Conservation (phyloP, 192 early-diverging fungal species). For the Nowakowskiella sp. region DNA sequence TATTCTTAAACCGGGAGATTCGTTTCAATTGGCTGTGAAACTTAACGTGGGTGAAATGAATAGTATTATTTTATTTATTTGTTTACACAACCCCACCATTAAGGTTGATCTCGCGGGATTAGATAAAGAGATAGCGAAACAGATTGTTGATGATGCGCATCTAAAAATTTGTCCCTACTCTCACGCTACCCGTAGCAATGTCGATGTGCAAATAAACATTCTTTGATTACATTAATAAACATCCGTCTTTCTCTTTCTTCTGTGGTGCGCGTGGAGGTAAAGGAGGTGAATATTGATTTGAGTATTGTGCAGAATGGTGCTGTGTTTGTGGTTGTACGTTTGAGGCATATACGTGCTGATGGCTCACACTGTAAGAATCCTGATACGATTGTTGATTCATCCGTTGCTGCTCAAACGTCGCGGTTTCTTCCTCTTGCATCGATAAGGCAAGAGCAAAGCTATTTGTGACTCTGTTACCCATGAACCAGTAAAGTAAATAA, state of each 20-base stretch:
- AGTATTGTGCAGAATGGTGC: too few species aligned
- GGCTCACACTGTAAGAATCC: neutral
- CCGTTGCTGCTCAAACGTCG: neutral
- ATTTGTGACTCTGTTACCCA: constrained; percentile 5
- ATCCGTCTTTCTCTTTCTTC: constrained; percentile 19
- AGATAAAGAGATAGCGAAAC: constrained; percentile 14
- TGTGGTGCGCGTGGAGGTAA: too few species aligned
- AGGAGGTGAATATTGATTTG: too few species aligned
- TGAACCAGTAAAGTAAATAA: neutral
- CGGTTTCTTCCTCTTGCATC: constrained; percentile 31
- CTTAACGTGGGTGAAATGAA: constrained; percentile 26
- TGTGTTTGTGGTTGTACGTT: too few species aligned
- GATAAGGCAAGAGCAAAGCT: constrained; percentile 24
- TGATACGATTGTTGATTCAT: neutral
- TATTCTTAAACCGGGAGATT: constrained; percentile 13
- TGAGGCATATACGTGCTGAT: too few species aligned
- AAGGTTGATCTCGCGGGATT: constrained; percentile 16
- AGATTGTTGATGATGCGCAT: constrained; percentile 23
- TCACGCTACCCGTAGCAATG: constrained; percentile 26
- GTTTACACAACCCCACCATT: neutral
- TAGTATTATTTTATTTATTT: constrained; percentile 7
- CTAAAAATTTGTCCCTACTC: constrained; percentile 37
- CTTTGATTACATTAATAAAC: constrained; percentile 15
- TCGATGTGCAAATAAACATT: too few species aligned
- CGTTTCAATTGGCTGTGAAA: constrained; percentile 6